Percentiles rank a stretch among this genome's conserved stretches.
Evolutionary conservation across 352 stramenopile genomes (phyloP).

Genomic region (Blastocystis sp.): DNA sequence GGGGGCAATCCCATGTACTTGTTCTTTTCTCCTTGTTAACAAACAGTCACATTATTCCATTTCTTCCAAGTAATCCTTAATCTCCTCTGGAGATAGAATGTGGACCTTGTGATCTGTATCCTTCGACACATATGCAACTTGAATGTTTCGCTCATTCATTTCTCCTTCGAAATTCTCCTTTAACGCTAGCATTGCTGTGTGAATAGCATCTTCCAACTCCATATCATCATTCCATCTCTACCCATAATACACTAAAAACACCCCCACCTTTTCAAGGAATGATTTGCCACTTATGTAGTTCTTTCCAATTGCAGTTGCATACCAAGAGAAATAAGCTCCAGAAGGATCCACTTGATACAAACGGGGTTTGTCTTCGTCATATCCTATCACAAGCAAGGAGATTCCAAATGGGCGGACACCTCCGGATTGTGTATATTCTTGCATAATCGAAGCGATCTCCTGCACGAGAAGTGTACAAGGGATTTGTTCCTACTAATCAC

Average conservation of each 20-base stretch:
- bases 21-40: conserved; percentile 73
- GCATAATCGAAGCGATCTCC: conserved; percentile 93
- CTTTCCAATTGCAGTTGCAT: conserved; percentile 96
- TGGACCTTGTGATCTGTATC: conserved; percentile 80
- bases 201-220: conserved; percentile 98
- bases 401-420: conserved; percentile 97
- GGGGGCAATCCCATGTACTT: background rate
- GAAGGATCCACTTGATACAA: conserved; percentile 94
- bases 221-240: conserved; percentile 87
- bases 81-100: conserved; percentile 91
- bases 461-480: conserved; percentile 91
- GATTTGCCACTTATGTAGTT: conserved; percentile 97
- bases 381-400: conserved; percentile 93
- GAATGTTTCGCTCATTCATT: conserved; percentile 97
- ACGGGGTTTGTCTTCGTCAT: conserved; percentile 90
- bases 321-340: conserved; percentile 97
- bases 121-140: conserved; percentile 92
- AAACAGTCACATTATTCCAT: conserved; percentile 75
- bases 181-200: conserved; percentile 96
- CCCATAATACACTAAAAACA: background rate
- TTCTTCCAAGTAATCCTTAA: conserved; percentile 99
- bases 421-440: conserved; percentile 86
- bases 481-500: conserved; percentile 78
- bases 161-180: conserved; percentile 95
- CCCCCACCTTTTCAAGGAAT: conserved; percentile 84